phyloP scores from a whole-genome alignment of 2,329 filamentous ascomycete species.

The Sclerotinia nivalis region DNA sequence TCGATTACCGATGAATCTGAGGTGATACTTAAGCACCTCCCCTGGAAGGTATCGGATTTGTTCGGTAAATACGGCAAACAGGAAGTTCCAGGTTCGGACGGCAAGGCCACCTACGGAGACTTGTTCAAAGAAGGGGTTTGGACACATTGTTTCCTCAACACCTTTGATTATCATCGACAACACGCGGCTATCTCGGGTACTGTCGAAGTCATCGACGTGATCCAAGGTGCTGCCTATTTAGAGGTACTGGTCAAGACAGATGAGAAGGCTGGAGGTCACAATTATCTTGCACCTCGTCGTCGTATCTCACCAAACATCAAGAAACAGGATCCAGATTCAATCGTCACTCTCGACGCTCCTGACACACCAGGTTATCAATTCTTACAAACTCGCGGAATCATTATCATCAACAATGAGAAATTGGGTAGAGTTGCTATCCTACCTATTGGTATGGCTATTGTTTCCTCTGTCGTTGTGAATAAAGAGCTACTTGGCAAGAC shows the following conservation, averaged over 20 bases:
- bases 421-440: slow-evolving; percentile 46
- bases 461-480: slow-evolving; percentile 46
- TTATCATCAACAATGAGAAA: slow-evolving; percentile 44
- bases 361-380: slow-evolving; percentile 47
- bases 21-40: slow-evolving; percentile 44
- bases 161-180: slow-evolving; percentile 47
- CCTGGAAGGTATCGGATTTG: slow-evolving; percentile 44
- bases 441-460: slow-evolving; percentile 49
- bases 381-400: slow-evolving; percentile 44
- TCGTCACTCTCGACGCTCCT: slow-evolving; percentile 35
- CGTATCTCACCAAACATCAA: slow-evolving; percentile 23
- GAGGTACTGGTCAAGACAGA: slow-evolving; percentile 38
- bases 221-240: slow-evolving; percentile 44
- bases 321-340: not conserved
- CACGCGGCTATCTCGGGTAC: slow-evolving; percentile 46
- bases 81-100: not conserved
- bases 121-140: slow-evolving; percentile 46
- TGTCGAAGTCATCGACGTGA: slow-evolving; percentile 44
- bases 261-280: slow-evolving; percentile 19
- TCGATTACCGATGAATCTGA: slow-evolving; percentile 34
- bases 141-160: slow-evolving; percentile 46
- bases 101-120: slow-evolving; percentile 39
- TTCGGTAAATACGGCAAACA: slow-evolving; percentile 30
- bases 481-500: slow-evolving; percentile 27
- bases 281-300: slow-evolving; percentile 17